Evolutionary conservation across 2,329 filamentous ascomycete species (phyloP), one percentile per base, ranked within the genome.

Genomic region (Chaetomiaceae sp.): DNA sequence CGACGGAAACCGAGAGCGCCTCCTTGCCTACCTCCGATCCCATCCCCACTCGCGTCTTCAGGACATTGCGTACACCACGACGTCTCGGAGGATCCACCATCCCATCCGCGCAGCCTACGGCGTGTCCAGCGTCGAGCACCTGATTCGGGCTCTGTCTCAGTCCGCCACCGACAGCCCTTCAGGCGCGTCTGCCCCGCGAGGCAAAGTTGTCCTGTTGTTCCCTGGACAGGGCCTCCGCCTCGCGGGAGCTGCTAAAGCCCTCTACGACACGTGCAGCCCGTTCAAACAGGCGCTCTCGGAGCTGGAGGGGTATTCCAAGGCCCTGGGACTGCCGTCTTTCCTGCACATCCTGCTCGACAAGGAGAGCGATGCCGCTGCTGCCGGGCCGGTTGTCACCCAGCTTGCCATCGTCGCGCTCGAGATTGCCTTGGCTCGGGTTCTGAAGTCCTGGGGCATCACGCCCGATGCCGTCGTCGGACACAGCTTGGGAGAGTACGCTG

Each of bases 401-500:
- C 20, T 20, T 1, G 46, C 46, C 20, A 20, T 29, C 17, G 34
- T 48, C 5, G 22, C 23, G 2, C 11, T 48, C n/a, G 34, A 48
- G 23, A 29, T 48, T 27, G 34, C 46, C n/a, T 25, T 48, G 34
- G 34, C 34, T 2, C 27, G 7, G 17, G 15, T 48, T 15, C 8
- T 39, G 14, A 12, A 37, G 11, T 29, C 46, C 15, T 48, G 46
- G 46, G 34, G 34, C 12, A 48, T 48, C 46, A 31, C 25, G 3
- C 46, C 46, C 17, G 17, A 25, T n/a, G 34, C 12, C 6, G 34
- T 48, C 23, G 31, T 48, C 4, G 46, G 46, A 15, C 46, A 48
- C n/a, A 48, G 46, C 33, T 22, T 48, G 17, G 46, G 46, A 3
- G 46, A 48, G 22, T 48, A 39, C 34, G 46, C 46, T 1, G 46